A percentile compares a stretch with the other conserved stretches of the same genome.
Evolutionary conservation across 2,329 filamentous ascomycete species (phyloP).

Genomic region (Cylindrodendrum hubeiense): DNA sequence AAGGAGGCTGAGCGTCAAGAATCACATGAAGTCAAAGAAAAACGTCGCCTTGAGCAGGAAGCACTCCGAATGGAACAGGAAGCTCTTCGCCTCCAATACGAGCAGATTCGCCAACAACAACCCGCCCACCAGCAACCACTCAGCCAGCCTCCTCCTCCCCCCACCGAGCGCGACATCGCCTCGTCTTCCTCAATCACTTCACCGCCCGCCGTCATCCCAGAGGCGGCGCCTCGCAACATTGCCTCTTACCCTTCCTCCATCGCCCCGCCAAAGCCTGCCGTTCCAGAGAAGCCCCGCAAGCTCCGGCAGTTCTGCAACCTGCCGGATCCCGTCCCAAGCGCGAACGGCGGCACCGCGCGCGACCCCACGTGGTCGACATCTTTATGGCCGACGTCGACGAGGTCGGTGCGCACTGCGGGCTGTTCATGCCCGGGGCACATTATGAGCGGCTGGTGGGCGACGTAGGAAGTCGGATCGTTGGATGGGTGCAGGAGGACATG

Average conservation of each 20-base stretch:
- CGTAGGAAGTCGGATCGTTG: constrained; percentile 73
- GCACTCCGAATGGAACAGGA: constrained; percentile 20
- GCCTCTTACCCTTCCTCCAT: constrained; percentile 6
- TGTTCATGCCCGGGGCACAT: constrained; percentile 80
- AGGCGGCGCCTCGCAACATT: not conserved
- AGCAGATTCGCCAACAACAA: constrained; percentile 25
- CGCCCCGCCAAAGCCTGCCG: not conserved
- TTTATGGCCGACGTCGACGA: constrained; percentile 89
- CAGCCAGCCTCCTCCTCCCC: not conserved
- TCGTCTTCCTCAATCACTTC: not conserved
- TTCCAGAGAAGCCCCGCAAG: constrained; percentile 57
- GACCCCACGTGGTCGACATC: constrained; percentile 81
- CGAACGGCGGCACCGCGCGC: constrained; percentile 61
- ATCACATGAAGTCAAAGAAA: constrained; percentile 38
- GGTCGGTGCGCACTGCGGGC: constrained; percentile 84
- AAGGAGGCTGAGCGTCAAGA: constrained; percentile 35
- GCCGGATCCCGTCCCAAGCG: constrained; percentile 55
- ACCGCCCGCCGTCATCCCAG: not conserved
- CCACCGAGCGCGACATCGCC: not conserved
- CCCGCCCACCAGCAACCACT: constrained; percentile 3
- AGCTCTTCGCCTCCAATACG: constrained; percentile 7
- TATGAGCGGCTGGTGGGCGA: constrained; percentile 85
- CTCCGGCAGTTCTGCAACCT: constrained; percentile 85
- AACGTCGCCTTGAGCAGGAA: constrained; percentile 27
- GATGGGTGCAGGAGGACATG: constrained; percentile 77